phyloP scores from a whole-genome alignment of 805 yeast genomes.

The Wickerhamiella galacta region DNA sequence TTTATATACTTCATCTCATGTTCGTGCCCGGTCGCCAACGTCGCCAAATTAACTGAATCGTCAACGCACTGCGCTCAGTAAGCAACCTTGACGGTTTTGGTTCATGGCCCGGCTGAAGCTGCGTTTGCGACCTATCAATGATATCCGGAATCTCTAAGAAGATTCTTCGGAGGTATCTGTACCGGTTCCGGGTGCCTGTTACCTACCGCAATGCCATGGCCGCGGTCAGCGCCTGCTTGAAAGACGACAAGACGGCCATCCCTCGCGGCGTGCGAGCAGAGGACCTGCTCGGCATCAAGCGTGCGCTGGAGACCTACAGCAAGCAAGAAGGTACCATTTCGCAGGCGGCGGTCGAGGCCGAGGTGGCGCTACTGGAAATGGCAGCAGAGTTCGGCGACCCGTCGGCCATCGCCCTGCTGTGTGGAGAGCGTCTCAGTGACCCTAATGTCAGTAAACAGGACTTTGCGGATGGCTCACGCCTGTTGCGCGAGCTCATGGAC shows the following conservation, averaged over 20 bases:
- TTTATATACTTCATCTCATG: slow-evolving; percentile 13
- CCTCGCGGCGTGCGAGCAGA: slow-evolving; percentile 35
- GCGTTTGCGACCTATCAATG: too few species aligned
- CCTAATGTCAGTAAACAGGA: slow-evolving; percentile 33
- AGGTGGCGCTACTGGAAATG: slow-evolving; percentile 55
- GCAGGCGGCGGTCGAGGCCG: slow-evolving; percentile 39
- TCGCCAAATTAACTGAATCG: too few species aligned
- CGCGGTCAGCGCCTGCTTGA: slow-evolving; percentile 12
- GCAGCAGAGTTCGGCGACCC: slow-evolving; percentile 74
- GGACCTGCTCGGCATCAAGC: slow-evolving; percentile 54
- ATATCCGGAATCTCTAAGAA: too few species aligned
- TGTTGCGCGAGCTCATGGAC: slow-evolving; percentile 41
- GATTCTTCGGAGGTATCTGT: slow-evolving; percentile 14
- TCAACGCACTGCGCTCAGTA: too few species aligned
- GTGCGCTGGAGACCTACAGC: slow-evolving; percentile 46
- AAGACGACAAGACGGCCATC: slow-evolving; percentile 7
- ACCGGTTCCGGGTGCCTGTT: slow-evolving; percentile 15
- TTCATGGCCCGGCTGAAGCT: too few species aligned
- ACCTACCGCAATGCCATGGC: slow-evolving; percentile 10
- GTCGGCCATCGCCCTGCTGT: slow-evolving; percentile 61
- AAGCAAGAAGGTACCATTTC: slow-evolving; percentile 43
- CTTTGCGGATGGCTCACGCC: slow-evolving; percentile 40
- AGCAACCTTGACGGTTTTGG: too few species aligned
- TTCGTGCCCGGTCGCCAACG: too few species aligned
- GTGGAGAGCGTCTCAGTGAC: slow-evolving; percentile 44